Evolutionary conservation across 2,329 filamentous ascomycete species (phyloP).

Genomic region (Penicillium paneum): DNA sequence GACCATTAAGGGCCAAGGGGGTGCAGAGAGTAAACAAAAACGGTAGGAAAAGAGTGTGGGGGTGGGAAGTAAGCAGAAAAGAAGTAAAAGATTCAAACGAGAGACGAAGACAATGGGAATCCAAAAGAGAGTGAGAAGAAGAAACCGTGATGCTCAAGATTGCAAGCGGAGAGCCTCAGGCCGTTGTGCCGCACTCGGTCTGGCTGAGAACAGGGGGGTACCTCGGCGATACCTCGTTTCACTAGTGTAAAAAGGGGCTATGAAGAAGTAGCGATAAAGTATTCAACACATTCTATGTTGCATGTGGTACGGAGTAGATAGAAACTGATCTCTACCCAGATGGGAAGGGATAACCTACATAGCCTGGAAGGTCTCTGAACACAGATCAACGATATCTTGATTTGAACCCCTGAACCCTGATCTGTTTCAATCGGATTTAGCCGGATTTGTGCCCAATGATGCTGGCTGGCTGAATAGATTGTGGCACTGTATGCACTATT

Average conservation of each 20-base stretch:
- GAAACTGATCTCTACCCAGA: neutral
- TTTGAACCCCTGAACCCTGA: conserved; percentile 2
- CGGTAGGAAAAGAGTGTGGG: conserved; percentile 12
- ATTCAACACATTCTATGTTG: neutral
- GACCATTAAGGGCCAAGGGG: neutral
- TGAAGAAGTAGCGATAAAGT: neutral
- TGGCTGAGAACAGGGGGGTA: conserved; percentile 23
- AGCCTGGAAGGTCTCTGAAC: conserved; percentile 2
- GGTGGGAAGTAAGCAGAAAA: conserved; percentile 6
- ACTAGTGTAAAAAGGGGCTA: neutral
- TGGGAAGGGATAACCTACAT: conserved; percentile 10
- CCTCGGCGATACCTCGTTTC: conserved; percentile 2
- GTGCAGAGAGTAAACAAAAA: conserved; percentile 6
- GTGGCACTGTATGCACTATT: neutral
- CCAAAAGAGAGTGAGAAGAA: conserved; percentile 1
- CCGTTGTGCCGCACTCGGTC: conserved; percentile 19
- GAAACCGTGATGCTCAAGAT: conserved; percentile 9
- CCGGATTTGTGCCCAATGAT: conserved; percentile 15
- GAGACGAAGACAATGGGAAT: conserved; percentile 8
- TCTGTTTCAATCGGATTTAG: conserved; percentile 1
- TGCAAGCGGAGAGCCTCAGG: conserved; percentile 24
- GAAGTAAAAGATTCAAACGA: conserved; percentile 17
- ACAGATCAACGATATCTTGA: neutral
- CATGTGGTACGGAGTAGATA: neutral
- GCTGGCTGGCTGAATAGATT: neutral